Evolutionary conservation across 768 basidiomycete genomes (phyloP).

Genomic region (Macrolepiota dolichaula): DNA sequence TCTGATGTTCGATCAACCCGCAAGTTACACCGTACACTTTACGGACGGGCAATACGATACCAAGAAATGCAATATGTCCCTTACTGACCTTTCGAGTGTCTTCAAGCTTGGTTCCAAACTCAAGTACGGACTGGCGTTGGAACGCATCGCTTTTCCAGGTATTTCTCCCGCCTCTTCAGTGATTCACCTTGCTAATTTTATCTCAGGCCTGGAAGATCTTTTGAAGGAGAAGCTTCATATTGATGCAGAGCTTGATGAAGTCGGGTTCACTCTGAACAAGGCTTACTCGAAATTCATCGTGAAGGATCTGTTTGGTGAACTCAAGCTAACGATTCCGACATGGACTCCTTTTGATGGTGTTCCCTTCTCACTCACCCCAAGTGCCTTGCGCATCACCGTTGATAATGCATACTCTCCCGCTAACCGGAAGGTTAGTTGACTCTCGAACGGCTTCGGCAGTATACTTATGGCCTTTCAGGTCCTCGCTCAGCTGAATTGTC

Average conservation of each 20-base stretch:
- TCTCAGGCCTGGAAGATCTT: not conserved
- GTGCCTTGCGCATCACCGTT: not conserved
- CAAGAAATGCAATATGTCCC: not conserved
- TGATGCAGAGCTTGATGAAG: not conserved
- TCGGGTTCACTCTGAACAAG: not conserved
- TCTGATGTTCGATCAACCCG: not conserved
- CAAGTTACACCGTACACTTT: not conserved
- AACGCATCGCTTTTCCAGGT: not conserved
- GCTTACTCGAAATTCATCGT: not conserved
- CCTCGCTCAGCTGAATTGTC: not conserved
- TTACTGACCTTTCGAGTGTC: not conserved
- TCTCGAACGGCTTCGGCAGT: not conserved
- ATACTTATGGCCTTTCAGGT: not conserved
- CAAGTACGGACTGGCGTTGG: not conserved
- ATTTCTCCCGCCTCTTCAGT: not conserved
- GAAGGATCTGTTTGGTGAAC: not conserved
- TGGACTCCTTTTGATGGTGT: not conserved
- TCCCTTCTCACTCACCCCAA: not conserved
- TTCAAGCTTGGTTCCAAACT: not conserved
- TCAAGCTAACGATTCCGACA: not conserved
- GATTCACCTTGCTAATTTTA: not conserved
- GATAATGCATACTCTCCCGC: not conserved
- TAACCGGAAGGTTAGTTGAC: not conserved
- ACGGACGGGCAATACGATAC: not conserved
- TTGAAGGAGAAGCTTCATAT: not conserved